A percentile compares a stretch with the other conserved stretches of the same genome.
These are phyloP conservation scores for Aschersonia sp. DNA, from an alignment of 2,329 filamentous ascomycete genomes.

Conservation along the genomic window DNA sequence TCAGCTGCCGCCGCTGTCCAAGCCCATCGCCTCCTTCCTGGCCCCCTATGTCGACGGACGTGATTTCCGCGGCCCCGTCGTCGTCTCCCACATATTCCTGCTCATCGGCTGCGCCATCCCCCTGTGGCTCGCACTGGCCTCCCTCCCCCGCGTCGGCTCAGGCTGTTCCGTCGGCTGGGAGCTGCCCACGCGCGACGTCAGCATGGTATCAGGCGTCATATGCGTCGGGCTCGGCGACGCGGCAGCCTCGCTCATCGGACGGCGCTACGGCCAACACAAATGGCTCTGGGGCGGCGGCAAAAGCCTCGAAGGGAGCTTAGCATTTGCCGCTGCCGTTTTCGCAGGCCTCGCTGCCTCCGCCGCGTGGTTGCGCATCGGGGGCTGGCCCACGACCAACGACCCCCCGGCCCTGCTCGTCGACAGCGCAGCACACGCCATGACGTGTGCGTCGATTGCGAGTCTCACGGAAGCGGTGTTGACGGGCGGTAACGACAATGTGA, in stretches of 20 bases:
- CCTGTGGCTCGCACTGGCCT: constrained; percentile 75
- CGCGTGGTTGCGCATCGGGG: constrained; percentile 61
- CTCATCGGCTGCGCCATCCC: constrained; percentile 91
- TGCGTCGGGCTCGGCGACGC: constrained; percentile 95
- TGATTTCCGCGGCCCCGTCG: constrained; percentile 84
- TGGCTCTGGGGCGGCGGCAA: constrained; percentile 98
- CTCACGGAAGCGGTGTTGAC: constrained; percentile 91
- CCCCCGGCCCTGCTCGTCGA: constrained; percentile 19
- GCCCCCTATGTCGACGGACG: constrained; percentile 90
- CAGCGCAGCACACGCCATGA: constrained; percentile 47
- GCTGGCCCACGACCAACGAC: constrained; percentile 45
- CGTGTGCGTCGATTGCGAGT: constrained; percentile 70
- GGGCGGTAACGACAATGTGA: constrained; percentile 95
- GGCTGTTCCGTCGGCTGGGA: constrained; percentile 61
- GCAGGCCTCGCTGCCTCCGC: constrained; percentile 56
- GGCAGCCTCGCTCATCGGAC: constrained; percentile 77
- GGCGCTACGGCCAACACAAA: constrained; percentile 73
- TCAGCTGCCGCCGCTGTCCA: constrained; percentile 79
- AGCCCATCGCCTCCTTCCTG: constrained; percentile 73
- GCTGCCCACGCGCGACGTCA: constrained; percentile 56
- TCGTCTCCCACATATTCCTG: constrained; percentile 91
- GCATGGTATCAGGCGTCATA: constrained; percentile 83
- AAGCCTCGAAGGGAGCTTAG: constrained; percentile 74
- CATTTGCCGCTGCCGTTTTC: constrained; percentile 71
- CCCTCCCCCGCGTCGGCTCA: constrained; percentile 41